Conservation (phyloP, 257 asterid genomes). For the Haberlea rhodopensis region DNA sequence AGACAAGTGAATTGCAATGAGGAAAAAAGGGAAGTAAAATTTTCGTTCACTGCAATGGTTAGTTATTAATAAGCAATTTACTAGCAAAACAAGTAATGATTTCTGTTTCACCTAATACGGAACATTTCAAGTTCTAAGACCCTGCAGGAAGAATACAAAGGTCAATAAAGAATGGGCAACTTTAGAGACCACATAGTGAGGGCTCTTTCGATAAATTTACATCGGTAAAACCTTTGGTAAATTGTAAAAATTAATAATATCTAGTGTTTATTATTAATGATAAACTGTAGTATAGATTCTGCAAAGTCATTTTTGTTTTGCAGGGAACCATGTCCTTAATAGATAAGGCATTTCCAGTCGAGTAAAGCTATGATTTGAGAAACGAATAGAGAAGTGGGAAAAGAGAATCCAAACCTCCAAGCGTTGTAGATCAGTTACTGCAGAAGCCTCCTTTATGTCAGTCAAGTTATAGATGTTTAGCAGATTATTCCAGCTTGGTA, state of each 20-base stretch:
- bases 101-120: background rate
- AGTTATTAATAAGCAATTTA: too few relatives aligned
- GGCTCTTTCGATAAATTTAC: background rate
- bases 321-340: background rate
- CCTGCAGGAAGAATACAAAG: background rate
- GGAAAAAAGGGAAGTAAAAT: background rate
- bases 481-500: slow-evolving; percentile 81
- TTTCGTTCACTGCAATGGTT: background rate
- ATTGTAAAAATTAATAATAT: background rate
- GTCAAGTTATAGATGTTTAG: slow-evolving; percentile 71
- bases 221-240: background rate
- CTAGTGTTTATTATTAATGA: too few relatives aligned
- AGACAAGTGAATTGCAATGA: background rate
- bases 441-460: slow-evolving; percentile 66
- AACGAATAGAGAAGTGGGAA: background rate
- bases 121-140: background rate
- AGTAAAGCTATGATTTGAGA: background rate
- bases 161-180: too few relatives aligned
- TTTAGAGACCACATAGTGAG: background rate
- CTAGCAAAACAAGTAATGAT: background rate
- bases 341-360: background rate
- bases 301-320: background rate
- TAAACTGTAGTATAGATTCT: background rate
- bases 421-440: slow-evolving; percentile 74
- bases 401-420: slow-evolving; percentile 61